A percentile compares a stretch with the other conserved stretches of the same genome.
phyloP scores from a whole-genome alignment of 2,329 filamentous ascomycete species.

The Xylariaceae sp. region DNA sequence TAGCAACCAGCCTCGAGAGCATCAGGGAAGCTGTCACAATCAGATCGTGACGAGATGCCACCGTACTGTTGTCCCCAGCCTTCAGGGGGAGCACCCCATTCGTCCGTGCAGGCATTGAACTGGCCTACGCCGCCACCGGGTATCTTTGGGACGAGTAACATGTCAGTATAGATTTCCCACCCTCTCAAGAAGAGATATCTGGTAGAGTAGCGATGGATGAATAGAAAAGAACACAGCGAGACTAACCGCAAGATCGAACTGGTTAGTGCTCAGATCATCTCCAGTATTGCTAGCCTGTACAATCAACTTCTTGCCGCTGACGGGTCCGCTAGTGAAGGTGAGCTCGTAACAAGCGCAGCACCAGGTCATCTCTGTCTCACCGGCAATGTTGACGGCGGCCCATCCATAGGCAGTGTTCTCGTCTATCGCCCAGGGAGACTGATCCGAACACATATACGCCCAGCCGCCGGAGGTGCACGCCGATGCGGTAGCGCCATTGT shows the following conservation, averaged over 20 bases:
- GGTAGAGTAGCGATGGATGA: neutral
- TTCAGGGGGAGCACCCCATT: conserved; percentile 42
- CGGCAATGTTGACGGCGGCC: conserved; percentile 55
- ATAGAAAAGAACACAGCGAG: neutral
- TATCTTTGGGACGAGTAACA: no score
- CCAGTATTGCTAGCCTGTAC: conserved; percentile 60
- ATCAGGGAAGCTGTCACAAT: conserved; percentile 51
- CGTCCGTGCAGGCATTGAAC: conserved; percentile 45
- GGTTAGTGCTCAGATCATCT: conserved; percentile 48
- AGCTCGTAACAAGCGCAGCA: conserved; percentile 63
- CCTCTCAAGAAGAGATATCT: neutral
- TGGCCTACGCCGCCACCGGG: conserved; percentile 52
- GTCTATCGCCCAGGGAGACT: conserved; percentile 59
- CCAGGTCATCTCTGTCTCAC: conserved; percentile 55
- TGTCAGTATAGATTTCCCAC: no score
- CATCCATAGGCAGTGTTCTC: conserved; percentile 60
- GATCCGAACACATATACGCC: conserved; percentile 59
- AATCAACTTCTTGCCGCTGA: conserved; percentile 55
- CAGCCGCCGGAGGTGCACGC: conserved; percentile 53
- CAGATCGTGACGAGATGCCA: conserved; percentile 46
- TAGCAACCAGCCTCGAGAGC: conserved; percentile 54
- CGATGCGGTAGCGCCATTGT: conserved; percentile 41
- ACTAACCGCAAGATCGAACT: conserved; percentile 50
- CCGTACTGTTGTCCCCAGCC: conserved; percentile 58
- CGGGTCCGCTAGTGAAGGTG: conserved; percentile 52